phyloP scores from a whole-genome alignment of 257 asterid genomes.

The Solanum lignicaule region DNA sequence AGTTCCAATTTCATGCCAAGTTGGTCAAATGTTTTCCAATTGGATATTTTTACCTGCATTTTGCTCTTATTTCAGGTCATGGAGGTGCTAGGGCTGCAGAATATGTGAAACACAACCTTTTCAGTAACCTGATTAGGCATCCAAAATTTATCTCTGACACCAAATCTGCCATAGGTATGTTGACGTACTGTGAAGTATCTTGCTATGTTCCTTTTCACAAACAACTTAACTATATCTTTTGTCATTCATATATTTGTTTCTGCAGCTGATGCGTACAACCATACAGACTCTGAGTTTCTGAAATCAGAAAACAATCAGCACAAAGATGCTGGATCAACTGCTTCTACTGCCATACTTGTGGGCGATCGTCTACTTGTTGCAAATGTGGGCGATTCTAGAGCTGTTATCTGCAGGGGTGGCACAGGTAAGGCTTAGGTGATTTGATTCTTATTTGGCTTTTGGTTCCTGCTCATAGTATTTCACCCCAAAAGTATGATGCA shows the following conservation, averaged over 20 bases:
- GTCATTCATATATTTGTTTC: neutral
- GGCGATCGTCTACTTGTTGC: conserved; percentile 91
- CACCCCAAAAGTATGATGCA: neutral
- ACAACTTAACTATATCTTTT: neutral
- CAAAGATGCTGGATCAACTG: conserved; percentile 97
- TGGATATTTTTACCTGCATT: neutral
- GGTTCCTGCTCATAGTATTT: neutral
- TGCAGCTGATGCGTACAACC: conserved; percentile 88
- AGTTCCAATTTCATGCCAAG: neutral
- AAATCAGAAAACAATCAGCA: conserved; percentile 77
- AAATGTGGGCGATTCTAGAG: conserved; percentile 93
- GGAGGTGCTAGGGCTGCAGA: conserved; percentile 99
- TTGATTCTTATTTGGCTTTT: neutral
- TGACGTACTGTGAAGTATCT: neutral
- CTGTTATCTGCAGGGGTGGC: conserved; percentile 87
- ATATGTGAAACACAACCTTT: conserved; percentile 84
- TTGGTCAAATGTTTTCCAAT: neutral
- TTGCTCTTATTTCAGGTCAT: conserved; percentile 49
- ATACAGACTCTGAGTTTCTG: conserved; percentile 89
- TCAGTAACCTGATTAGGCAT: conserved; percentile 84
- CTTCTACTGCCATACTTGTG: conserved; percentile 96
- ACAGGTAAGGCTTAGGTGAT: conserved; percentile 37
- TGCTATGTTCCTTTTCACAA: neutral
- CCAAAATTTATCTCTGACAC: conserved; percentile 93
- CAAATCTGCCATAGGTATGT: conserved; percentile 78